These are phyloP conservation scores for Penicillium sp. DNA, from an alignment of 2,329 filamentous ascomycete species.

Conservation along the genomic window DNA sequence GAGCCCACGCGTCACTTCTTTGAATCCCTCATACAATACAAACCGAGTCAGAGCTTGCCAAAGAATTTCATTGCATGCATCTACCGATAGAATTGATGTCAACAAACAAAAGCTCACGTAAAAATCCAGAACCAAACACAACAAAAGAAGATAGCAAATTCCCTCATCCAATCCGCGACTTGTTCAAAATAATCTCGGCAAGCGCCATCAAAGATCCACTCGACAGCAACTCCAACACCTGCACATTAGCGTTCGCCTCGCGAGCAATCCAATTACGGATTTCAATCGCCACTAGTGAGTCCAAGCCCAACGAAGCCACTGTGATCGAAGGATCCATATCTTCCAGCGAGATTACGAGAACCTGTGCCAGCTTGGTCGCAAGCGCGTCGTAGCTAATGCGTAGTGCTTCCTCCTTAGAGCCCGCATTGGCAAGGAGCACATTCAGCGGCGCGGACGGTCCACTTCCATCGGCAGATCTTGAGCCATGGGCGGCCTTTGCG, in stretches of 20 bases:
- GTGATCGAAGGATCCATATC: conserved; percentile 50
- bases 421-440: conserved; percentile 48
- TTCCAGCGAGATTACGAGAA: conserved; percentile 55
- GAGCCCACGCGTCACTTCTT: neutral
- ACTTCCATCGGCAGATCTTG: conserved; percentile 2
- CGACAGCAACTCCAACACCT: conserved; percentile 36
- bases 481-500: conserved; percentile 34
- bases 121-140: neutral
- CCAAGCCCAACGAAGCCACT: conserved; percentile 27
- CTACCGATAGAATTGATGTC: neutral
- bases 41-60: neutral
- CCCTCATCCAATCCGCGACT: conserved; percentile 23
- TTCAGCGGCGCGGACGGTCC: conserved; percentile 48
- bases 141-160: neutral
- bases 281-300: conserved; percentile 32
- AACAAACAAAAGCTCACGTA: neutral
- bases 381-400: conserved; percentile 52
- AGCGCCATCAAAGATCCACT: conserved; percentile 32
- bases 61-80: neutral
- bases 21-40: neutral
- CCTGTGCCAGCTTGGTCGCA: conserved; percentile 53
- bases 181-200: conserved; percentile 31
- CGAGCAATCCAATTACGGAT: conserved; percentile 33
- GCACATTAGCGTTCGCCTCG: conserved; percentile 35
- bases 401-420: conserved; percentile 51